Evolutionary conservation across 176 grass and related monocot genomes (phyloP), one percentile per base, ranked within the genome.

Genomic region (Puya raimondii): DNA sequence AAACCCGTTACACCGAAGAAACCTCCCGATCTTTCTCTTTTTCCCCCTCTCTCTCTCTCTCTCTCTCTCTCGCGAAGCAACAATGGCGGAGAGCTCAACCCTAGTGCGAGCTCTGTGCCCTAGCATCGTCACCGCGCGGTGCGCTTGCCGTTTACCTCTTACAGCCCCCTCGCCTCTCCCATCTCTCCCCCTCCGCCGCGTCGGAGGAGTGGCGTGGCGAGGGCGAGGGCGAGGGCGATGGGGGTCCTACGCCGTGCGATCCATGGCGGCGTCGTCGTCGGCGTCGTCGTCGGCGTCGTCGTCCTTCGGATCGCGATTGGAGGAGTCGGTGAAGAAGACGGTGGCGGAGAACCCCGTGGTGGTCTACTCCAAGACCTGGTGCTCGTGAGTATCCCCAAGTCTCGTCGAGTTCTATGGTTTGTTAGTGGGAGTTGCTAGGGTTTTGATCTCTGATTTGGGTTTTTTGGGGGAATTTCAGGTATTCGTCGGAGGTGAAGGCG

Each of bases 311-410:
- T 88, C 84, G 20, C 72, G 88, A 70, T 78, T 96, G 83, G 88
- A 96, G 88, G 88, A 89, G n/a, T 83, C 84, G 21, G 84, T 92
- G 59, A 91, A 80, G 79, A 85, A 69, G 61, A 96, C 86, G 66
- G 66, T 87, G 64, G 53, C 74, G 2, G 88, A 87, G 21, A 80
- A 89, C 79, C 88, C 86, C 68, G 53, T 92, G 23, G 88, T 96
- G 66, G 85, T 96, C 81, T 96, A 89, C 76, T 96, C 88, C 81
- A 92, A 96, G 79, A 87, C 85, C 3, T 92, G 92, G 92, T 96
- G 92, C 79, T 96, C 84, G 92, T 96, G 83, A 91, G 88, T 76
- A 1, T 13, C 23, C 47, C 64, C 4, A 27, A 12, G 25, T 27
- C 23, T 42, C 11, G 16, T 67, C 3, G 3, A 51, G 21, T 17